Evolutionary conservation across 2,329 filamentous ascomycete genomes (phyloP), one percentile per base, ranked within the genome.

Genomic region (Byssoonygena ceratinophila): DNA sequence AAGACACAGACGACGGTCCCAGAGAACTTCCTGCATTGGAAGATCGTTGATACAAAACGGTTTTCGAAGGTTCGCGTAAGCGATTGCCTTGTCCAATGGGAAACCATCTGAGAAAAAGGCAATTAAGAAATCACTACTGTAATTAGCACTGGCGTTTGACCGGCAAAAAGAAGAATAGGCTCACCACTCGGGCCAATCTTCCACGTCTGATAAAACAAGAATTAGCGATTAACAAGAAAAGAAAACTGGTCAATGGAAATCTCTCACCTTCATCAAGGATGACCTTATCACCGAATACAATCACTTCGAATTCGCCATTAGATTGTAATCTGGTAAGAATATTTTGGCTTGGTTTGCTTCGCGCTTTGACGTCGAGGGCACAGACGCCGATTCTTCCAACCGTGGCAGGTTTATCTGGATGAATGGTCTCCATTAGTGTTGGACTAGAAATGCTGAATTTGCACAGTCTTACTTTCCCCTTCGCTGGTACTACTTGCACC

Each of bases 71-170:
- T 89, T 88, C 56, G 89, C 87, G 68, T 98, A 98, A 31, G 89
- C 87, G 61, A 98, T 94, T 4, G 94, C 92, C 67, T 98, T 98
- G 59, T 97, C 90, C 44, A 98, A 73, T 0, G 92, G 92, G 60
- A 98, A 98, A 0, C 92, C 92, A 67, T 96, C 91, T 0, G 91
- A 97, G 70, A 97, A 98, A 72, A 98, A 98, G 2, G 90, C 95
- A 63, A 98, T 95, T 52, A 98, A 73, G 63, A 94, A 98, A 71
- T 98, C 92, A 68, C 76, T 77, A 55, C 14, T 44, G 20, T n/a
- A 31, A 22, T 46, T 41, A 47, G 39, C 23, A 31, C 23, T 14
- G 39, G 25, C n/a, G n/a, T 22, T 12, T 16, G 4, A 16, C 27
- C 32, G 34, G 7, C 18, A 29, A 47, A 46, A 47, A 44, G 41